Evolutionary conservation across 257 asterid species (phyloP).

Genomic region (Scutellaria baicalensis): DNA sequence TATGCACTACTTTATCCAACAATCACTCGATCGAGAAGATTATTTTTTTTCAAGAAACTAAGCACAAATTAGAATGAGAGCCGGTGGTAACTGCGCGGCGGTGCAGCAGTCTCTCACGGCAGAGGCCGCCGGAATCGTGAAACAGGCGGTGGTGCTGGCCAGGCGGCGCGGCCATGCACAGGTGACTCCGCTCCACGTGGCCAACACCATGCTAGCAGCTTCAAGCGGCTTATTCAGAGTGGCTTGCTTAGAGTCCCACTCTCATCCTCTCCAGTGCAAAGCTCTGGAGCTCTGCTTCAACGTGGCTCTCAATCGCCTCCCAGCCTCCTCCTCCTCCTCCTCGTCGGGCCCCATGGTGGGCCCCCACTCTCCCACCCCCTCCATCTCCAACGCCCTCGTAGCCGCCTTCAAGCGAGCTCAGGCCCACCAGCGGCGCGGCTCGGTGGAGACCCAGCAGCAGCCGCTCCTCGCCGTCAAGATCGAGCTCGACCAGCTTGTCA

Average conservation of each 20-base stretch:
- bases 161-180: conserved; percentile 81
- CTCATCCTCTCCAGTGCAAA: conserved; percentile 81
- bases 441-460: conserved; percentile 47
- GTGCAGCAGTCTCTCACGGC: conserved; percentile 52
- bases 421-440: conserved; percentile 73
- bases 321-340: conserved; percentile 30
- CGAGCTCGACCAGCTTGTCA: conserved; percentile 64
- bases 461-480: conserved; percentile 30
- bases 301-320: conserved; percentile 75
- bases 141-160: conserved; percentile 57
- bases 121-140: conserved; percentile 52
- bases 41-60: not conserved
- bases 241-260: conserved; percentile 63
- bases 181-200: conserved; percentile 79
- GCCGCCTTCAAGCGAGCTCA: conserved; percentile 89
- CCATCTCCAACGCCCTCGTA: conserved; percentile 70
- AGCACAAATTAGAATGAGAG: conserved; percentile 54
- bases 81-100: conserved; percentile 37
- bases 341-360: conserved; percentile 14
- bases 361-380: conserved; percentile 30
- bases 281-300: conserved; percentile 88
- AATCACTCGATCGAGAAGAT: conserved; percentile 4
- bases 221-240: conserved; percentile 42
- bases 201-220: conserved; percentile 59
- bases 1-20: not conserved